Evolutionary conservation across 768 basidiomycete species (phyloP), one percentile per base, ranked within the genome.

Genomic region (Suillus paluster): DNA sequence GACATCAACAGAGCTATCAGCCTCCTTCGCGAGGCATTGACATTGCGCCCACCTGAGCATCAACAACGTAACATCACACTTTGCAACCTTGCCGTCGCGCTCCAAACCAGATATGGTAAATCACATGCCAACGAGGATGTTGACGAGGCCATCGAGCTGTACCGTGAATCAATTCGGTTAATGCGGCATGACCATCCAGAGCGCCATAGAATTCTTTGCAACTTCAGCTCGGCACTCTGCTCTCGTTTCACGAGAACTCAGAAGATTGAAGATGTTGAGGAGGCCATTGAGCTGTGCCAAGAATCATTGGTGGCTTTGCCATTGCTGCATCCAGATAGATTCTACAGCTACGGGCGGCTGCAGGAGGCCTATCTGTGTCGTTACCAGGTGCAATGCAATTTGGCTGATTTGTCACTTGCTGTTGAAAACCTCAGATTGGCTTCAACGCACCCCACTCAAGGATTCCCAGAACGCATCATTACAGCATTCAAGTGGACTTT

Each of bases 21-120:
- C 23, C 60, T 62, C 38, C 14, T 36, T 5, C 61, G 45, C 7
- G 52, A 34, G 33, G 64, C 64, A 30, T 44, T 65, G 19, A 21
- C 15, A 1, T 49, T 59, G 7, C 19, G 57, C n/a, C 59, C 41
- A 7, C 46, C 15, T 44, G 63, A 46, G 19, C 67, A 68, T 59
- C 36, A 62, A 15, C 9, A 61, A n/a, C 56, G 62, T 38, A 27
- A 63, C 14, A 14, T 0, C n/a, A 46, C 8, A 5, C 49, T 66
- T 23, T 60, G 58, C 42, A 64, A 60, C 52, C 70, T 73, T 23
- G 68, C 68, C 15, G 30, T 11, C 34, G 44, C 64, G 34, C 68
- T 71, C 27, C 3, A 21, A 19, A 1, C 33, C 15, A 53, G 52
- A 15, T 61, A 44, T 27, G 23, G 1, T 7, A 3, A 46, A 48